Percentiles rank a stretch among this genome's conserved stretches.
Conservation (phyloP, 2,329 filamentous ascomycete genomes). For the Calonectria multiphialidica region DNA sequence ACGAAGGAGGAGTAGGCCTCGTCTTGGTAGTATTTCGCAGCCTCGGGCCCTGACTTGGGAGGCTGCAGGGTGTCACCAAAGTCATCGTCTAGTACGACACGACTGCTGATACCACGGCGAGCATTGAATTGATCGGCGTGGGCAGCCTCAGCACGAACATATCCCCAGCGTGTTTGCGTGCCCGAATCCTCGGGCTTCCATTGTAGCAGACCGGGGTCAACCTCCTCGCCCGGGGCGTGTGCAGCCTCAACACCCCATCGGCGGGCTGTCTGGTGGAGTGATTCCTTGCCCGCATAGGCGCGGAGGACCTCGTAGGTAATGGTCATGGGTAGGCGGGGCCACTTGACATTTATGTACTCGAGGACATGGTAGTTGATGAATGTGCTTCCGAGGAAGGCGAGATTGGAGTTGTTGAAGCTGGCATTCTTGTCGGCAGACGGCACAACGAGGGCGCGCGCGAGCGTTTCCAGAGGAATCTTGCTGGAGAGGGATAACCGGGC, state of each 20-base stretch:
- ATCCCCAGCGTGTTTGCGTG: conserved; percentile 63
- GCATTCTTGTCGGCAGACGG: conserved; percentile 83
- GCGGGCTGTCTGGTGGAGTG: conserved; percentile 78
- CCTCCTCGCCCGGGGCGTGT: conserved; percentile 88
- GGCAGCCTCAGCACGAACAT: conserved; percentile 62
- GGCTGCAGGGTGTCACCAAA: conserved; percentile 75
- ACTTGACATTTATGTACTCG: conserved; percentile 89
- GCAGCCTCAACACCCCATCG: conserved; percentile 95
- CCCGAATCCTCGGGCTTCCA: conserved; percentile 69
- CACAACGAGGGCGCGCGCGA: conserved; percentile 89
- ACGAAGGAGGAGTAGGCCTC: conserved; percentile 81
- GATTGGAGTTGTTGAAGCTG: conserved; percentile 88
- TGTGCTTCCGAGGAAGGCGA: conserved; percentile 84
- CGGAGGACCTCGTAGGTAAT: conserved; percentile 89
- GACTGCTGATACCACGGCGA: conserved; percentile 79
- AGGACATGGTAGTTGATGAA: conserved; percentile 90
- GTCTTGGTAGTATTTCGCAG: conserved; percentile 78
- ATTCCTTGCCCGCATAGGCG: conserved; percentile 82
- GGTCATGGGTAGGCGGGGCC: conserved; percentile 90
- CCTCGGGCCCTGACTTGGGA: conserved; percentile 43
- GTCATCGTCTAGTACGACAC: conserved; percentile 85
- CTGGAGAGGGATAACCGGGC: conserved; percentile 86
- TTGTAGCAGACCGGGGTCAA: conserved; percentile 91
- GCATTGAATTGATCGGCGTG: conserved; percentile 57
- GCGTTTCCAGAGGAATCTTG: conserved; percentile 85